phyloP scores from a whole-genome alignment of 108 stramenopile species.

The Hondaea fermentalgiana region DNA sequence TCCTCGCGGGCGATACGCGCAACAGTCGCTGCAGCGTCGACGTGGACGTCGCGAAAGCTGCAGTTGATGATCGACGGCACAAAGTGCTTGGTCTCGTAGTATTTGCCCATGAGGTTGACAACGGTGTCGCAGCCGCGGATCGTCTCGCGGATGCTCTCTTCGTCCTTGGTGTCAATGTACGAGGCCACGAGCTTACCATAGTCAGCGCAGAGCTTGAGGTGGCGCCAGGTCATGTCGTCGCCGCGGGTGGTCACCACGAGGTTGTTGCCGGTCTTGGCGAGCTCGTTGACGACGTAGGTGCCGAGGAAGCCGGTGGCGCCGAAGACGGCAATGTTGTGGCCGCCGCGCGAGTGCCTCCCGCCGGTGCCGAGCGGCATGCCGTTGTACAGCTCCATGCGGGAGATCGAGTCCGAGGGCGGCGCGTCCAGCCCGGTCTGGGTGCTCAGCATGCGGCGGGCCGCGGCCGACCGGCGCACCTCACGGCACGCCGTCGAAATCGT shows the following conservation, averaged over 20 bases:
- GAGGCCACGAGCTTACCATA: slow-evolving; percentile 71
- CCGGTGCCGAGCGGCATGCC: slow-evolving; percentile 6
- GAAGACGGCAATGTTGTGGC: slow-evolving; percentile 70
- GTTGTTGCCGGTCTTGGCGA: slow-evolving; percentile 33
- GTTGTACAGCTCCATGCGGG: neutral
- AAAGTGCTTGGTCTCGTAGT: slow-evolving; percentile 39
- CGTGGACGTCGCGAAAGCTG: slow-evolving; percentile 75
- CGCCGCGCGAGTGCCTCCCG: slow-evolving; percentile 43
- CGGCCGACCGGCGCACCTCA: neutral
- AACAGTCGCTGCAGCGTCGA: slow-evolving; percentile 68
- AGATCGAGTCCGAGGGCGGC: neutral
- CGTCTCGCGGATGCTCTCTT: slow-evolving; percentile 70
- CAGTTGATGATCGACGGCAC: slow-evolving; percentile 45
- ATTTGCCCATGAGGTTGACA: slow-evolving; percentile 87
- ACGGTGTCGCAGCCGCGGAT: slow-evolving; percentile 82
- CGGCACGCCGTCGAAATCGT: too few species aligned
- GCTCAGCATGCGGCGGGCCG: neutral
- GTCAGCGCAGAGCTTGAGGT: slow-evolving; percentile 80
- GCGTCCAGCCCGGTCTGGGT: neutral
- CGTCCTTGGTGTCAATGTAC: slow-evolving; percentile 73
- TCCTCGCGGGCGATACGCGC: slow-evolving; percentile 76
- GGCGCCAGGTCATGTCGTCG: slow-evolving; percentile 79
- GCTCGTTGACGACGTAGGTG: slow-evolving; percentile 56
- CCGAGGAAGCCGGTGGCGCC: slow-evolving; percentile 88
- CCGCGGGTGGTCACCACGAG: slow-evolving; percentile 73